These are phyloP conservation scores for Beauveria sp. DNA, from an alignment of 2,329 filamentous ascomycete genomes.

Conservation along the genomic window DNA sequence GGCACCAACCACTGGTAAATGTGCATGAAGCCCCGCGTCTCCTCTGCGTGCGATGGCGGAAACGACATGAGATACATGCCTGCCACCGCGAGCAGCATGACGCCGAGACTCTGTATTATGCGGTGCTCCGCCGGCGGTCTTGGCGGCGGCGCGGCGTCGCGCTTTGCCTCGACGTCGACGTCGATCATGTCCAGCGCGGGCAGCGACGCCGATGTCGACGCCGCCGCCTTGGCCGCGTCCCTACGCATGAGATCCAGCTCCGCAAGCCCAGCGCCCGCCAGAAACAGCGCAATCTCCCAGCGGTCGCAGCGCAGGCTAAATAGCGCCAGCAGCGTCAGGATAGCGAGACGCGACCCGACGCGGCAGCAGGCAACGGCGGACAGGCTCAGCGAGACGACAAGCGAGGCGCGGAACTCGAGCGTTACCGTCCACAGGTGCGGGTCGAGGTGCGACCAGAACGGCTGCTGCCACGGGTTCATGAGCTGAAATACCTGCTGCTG, in stretches of 20 bases:
- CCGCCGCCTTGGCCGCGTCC: background rate
- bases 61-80: slow-evolving; percentile 9
- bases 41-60: background rate
- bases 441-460: slow-evolving; percentile 4
- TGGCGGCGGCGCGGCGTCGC: background rate
- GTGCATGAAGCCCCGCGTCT: background rate
- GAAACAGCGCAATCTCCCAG: slow-evolving; percentile 7
- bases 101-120: background rate
- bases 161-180: background rate
- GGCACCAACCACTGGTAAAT: background rate
- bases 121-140: background rate
- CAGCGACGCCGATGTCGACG: background rate
- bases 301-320: background rate
- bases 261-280: background rate
- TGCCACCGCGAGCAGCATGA: background rate
- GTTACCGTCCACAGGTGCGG: slow-evolving; percentile 10
- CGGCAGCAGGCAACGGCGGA: background rate
- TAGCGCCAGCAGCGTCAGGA: background rate
- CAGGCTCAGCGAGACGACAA: background rate
- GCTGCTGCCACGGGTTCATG: background rate
- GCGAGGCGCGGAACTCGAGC: slow-evolving; percentile 8
- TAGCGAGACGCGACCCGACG: background rate
- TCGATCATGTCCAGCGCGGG: background rate
- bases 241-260: background rate
- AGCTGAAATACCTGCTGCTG: background rate